Conservation (phyloP, 2,329 filamentous ascomycete species). For the Bipolaris gigantea region DNA sequence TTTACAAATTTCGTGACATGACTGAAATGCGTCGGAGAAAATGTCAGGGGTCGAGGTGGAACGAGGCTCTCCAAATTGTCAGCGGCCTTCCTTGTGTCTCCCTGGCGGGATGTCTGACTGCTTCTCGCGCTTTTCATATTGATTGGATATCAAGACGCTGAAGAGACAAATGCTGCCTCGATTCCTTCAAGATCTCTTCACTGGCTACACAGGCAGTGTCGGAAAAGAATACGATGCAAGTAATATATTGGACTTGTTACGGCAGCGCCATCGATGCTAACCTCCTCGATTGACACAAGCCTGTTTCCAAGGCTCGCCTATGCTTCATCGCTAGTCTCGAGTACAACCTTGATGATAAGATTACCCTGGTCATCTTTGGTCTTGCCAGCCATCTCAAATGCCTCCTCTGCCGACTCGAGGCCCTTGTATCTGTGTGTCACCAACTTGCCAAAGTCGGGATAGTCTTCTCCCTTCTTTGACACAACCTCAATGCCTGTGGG, state of each 20-base stretch:
- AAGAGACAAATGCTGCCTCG: too few relatives aligned
- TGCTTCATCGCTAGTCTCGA: conserved; percentile 47
- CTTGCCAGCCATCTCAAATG: conserved; percentile 70
- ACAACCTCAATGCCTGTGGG: conserved; percentile 67
- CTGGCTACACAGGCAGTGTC: neutral
- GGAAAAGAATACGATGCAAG: neutral
- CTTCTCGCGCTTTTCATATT: too few relatives aligned
- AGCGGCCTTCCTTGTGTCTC: neutral
- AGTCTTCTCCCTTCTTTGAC: conserved; percentile 49
- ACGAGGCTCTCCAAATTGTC: neutral
- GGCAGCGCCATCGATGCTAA: neutral
- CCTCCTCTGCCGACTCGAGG: conserved; percentile 61
- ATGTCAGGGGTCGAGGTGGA: neutral
- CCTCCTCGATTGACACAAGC: neutral
- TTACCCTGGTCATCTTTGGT: conserved; percentile 69
- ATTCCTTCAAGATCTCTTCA: neutral
- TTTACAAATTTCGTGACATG: neutral
- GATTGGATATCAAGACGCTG: too few relatives aligned
- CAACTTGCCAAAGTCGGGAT: conserved; percentile 69
- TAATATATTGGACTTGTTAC: neutral
- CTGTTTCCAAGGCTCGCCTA: conserved; percentile 20
- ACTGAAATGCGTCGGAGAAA: neutral
- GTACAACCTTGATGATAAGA: conserved; percentile 71
- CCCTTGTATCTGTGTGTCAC: conserved; percentile 74
- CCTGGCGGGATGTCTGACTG: neutral